Percentiles rank a stretch among this genome's conserved stretches.
These are phyloP conservation scores for Malus hybrid DNA, from an alignment of 331 rosid genomes.

Conservation along the genomic window DNA sequence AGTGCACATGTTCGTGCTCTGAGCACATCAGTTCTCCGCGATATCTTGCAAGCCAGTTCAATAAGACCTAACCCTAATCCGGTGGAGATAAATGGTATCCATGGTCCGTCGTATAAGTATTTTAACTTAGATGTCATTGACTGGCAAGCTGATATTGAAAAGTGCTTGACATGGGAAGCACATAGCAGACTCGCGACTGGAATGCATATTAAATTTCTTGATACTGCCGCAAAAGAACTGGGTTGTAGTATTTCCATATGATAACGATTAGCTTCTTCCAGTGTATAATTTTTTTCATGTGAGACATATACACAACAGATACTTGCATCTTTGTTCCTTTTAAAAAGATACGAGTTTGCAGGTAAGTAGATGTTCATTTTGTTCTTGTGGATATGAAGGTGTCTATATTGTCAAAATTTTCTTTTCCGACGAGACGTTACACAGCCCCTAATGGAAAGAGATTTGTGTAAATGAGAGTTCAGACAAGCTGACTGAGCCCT, in stretches of 20 bases:
- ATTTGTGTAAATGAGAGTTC: slow-evolving; percentile 17
- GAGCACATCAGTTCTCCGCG: slow-evolving; percentile 89
- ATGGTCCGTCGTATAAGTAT: slow-evolving; percentile 38
- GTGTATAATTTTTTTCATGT: slow-evolving; percentile 12
- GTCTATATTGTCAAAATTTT: slow-evolving; percentile 5
- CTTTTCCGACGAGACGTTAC: slow-evolving; percentile 11
- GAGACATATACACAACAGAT: slow-evolving; percentile 13
- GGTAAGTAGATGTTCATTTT: slow-evolving; percentile 26
- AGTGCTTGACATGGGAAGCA: slow-evolving; percentile 91
- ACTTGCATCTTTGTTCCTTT: slow-evolving; percentile 23
- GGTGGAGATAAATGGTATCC: slow-evolving; percentile 33
- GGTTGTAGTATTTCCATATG: slow-evolving; percentile 63
- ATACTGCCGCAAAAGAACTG: slow-evolving; percentile 77
- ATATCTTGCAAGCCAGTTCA: slow-evolving; percentile 57
- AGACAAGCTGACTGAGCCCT: background rate
- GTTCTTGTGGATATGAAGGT: slow-evolving; percentile 3
- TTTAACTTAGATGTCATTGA: slow-evolving; percentile 49
- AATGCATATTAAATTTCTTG: slow-evolving; percentile 64
- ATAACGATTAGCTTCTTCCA: slow-evolving; percentile 14
- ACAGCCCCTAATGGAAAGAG: slow-evolving; percentile 1
- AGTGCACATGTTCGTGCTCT: slow-evolving; percentile 88
- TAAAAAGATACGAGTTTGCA: slow-evolving; percentile 29
- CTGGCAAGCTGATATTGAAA: slow-evolving; percentile 78
- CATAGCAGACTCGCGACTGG: slow-evolving; percentile 63
- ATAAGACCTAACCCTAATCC: slow-evolving; percentile 40